These are phyloP conservation scores for Torulaspora microellipsoides DNA, from an alignment of 805 yeast genomes.

Conservation along the genomic window DNA sequence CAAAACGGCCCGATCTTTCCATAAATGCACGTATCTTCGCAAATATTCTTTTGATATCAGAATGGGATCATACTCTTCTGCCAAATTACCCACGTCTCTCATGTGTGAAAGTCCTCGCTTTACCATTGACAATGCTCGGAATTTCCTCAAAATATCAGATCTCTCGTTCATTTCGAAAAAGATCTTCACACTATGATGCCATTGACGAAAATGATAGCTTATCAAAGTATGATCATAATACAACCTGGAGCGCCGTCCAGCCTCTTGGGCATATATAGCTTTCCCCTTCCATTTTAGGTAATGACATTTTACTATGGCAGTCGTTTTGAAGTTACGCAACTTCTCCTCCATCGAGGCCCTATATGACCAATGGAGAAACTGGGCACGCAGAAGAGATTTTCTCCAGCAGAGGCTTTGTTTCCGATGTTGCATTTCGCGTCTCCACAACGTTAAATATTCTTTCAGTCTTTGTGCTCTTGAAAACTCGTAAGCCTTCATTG, in stretches of 20 bases:
- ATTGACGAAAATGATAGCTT: background rate
- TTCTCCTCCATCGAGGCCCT: background rate
- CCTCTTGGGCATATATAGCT: background rate
- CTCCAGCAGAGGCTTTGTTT: background rate
- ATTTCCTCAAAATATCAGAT: constrained; percentile 9
- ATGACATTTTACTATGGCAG: background rate
- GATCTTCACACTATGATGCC: constrained; percentile 3
- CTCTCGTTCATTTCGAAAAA: constrained; percentile 10
- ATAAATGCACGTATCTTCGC: constrained; percentile 2
- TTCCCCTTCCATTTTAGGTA: constrained; percentile 5
- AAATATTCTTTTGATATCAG: constrained; percentile 4
- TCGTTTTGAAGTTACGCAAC: background rate
- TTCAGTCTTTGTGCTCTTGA: background rate
- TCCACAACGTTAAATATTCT: constrained; percentile 3
- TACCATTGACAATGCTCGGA: constrained; percentile 11
- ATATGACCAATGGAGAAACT: constrained; percentile 2
- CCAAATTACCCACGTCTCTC: constrained; percentile 5
- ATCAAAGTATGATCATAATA: background rate
- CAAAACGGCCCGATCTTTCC: constrained; percentile 3
- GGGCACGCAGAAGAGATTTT: background rate
- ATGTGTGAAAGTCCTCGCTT: constrained; percentile 11
- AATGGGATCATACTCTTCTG: constrained; percentile 4
- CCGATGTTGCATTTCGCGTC: background rate
- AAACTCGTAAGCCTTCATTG: constrained; percentile 7
- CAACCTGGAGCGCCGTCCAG: constrained; percentile 1